phyloP scores from a whole-genome alignment of 257 asterid species.

The Nicotiana sylvestris region DNA sequence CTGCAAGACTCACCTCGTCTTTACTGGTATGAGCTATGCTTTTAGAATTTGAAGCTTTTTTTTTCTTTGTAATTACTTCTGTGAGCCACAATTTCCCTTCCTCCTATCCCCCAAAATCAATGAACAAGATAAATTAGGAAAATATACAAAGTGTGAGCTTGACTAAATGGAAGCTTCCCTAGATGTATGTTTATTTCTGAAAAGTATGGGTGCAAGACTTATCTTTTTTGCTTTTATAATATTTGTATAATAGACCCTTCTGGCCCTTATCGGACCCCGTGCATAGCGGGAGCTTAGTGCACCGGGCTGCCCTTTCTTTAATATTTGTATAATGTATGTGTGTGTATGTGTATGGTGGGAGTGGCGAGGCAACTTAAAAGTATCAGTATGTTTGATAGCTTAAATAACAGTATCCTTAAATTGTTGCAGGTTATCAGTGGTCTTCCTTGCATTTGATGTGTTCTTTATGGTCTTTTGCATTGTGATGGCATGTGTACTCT shows the following conservation, averaged over 20 bases:
- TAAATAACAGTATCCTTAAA: constrained; percentile 6
- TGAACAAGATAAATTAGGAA: neutral
- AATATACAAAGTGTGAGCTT: neutral
- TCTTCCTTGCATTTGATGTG: constrained; percentile 78
- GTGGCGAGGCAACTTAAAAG: neutral
- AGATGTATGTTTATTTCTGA: neutral
- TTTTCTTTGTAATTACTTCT: neutral
- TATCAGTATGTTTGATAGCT: neutral
- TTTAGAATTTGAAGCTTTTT: constrained; percentile 6
- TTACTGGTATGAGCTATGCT: constrained; percentile 55
- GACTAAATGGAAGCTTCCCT: neutral
- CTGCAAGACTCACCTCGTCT: constrained; percentile 81
- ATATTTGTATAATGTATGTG: too few relatives aligned
- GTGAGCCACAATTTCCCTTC: neutral
- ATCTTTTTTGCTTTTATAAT: neutral
- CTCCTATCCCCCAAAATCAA: neutral
- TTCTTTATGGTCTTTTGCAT: constrained; percentile 80
- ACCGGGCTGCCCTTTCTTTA: too few relatives aligned
- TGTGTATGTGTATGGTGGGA: neutral
- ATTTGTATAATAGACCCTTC: too few relatives aligned
- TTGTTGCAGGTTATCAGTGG: constrained; percentile 74
- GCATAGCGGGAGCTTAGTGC: too few relatives aligned
- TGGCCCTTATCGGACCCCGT: too few relatives aligned
- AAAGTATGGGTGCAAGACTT: neutral
- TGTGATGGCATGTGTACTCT: constrained; percentile 59